Conservation (phyloP, 2,329 filamentous ascomycete genomes). For the Chaetothyriales sp. region DNA sequence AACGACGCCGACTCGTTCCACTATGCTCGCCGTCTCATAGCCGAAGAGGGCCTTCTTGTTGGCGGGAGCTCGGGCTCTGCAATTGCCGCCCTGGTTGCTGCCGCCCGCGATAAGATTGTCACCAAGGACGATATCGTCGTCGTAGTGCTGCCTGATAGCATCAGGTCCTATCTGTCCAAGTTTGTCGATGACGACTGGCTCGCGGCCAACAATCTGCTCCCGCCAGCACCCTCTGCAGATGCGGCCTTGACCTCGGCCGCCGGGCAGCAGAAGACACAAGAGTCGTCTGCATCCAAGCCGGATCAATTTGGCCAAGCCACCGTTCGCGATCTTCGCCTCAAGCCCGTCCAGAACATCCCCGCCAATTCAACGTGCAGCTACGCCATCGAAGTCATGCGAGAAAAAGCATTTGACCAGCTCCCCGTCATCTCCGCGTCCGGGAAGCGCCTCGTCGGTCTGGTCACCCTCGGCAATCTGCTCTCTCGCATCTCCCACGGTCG, state of each 20-base stretch:
- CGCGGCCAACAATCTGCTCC: slow-evolving; percentile 81
- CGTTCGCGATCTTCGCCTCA: slow-evolving; percentile 68
- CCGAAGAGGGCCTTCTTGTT: slow-evolving; percentile 84
- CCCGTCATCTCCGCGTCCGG: slow-evolving; percentile 63
- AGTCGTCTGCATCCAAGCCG: slow-evolving; percentile 27
- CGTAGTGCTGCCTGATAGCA: slow-evolving; percentile 85
- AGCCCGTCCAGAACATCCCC: slow-evolving; percentile 77
- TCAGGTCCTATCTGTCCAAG: slow-evolving; percentile 93
- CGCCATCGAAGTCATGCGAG: slow-evolving; percentile 94
- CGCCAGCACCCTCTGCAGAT: slow-evolving; percentile 39
- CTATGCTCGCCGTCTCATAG: slow-evolving; percentile 76
- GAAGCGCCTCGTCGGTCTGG: slow-evolving; percentile 68
- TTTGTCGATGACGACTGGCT: slow-evolving; percentile 99
- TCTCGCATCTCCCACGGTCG: slow-evolving; percentile 77
- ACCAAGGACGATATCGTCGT: slow-evolving; percentile 76
- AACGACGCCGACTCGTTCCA: slow-evolving; percentile 82
- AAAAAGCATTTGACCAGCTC: slow-evolving; percentile 94
- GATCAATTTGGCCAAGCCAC: slow-evolving; percentile 68
- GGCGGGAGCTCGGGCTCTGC: slow-evolving; percentile 90
- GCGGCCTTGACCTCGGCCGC: slow-evolving; percentile 25
- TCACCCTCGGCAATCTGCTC: slow-evolving; percentile 87
- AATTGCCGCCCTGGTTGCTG: slow-evolving; percentile 64
- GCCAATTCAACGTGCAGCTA: slow-evolving; percentile 59
- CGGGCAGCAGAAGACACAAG: slow-evolving; percentile 21
- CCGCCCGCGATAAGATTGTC: slow-evolving; percentile 60